phyloP scores from a whole-genome alignment of 495 filamentous ascomycete genomes.

The Rostrohypoxylon terebratum region DNA sequence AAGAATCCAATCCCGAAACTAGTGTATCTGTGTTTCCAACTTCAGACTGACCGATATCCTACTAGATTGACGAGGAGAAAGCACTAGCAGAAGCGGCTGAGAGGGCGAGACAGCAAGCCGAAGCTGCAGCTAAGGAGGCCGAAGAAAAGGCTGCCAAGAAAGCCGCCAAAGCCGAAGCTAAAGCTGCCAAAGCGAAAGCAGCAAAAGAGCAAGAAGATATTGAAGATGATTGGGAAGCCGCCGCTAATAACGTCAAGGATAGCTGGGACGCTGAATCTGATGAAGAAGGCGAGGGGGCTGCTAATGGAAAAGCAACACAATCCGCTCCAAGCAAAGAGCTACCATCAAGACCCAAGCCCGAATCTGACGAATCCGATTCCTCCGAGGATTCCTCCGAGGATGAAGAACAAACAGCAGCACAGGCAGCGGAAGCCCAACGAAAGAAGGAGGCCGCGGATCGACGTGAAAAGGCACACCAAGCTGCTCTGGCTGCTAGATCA shows the following conservation, averaged over 20 bases:
- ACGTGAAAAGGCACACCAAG: slow-evolving; percentile 87
- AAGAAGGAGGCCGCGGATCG: slow-evolving; percentile 94
- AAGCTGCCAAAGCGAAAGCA: slow-evolving; percentile 63
- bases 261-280: slow-evolving; percentile 93
- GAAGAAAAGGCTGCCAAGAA: slow-evolving; percentile 67
- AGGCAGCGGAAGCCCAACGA: slow-evolving; percentile 74
- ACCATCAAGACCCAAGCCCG: slow-evolving; percentile 58
- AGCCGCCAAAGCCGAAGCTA: slow-evolving; percentile 66
- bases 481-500: slow-evolving; percentile 89
- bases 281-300: slow-evolving; percentile 69
- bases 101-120: slow-evolving; percentile 71
- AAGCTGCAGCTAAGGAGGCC: slow-evolving; percentile 70
- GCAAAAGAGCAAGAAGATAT: slow-evolving; percentile 67
- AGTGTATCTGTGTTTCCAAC: background rate
- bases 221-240: slow-evolving; percentile 89
- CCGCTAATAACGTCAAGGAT: slow-evolving; percentile 85
- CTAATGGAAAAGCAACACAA: no score
- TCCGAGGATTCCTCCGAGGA: slow-evolving; percentile 72
- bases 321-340: slow-evolving; percentile 44
- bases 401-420: slow-evolving; percentile 74
- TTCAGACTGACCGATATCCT: slow-evolving; percentile 1
- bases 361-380: slow-evolving; percentile 49
- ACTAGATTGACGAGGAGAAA: slow-evolving; percentile 74
- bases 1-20: background rate
- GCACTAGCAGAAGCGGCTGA: slow-evolving; percentile 78